These are phyloP conservation scores for Chalaropsis thielavioides DNA, from an alignment of 2,329 filamentous ascomycete genomes.

Conservation along the genomic window DNA sequence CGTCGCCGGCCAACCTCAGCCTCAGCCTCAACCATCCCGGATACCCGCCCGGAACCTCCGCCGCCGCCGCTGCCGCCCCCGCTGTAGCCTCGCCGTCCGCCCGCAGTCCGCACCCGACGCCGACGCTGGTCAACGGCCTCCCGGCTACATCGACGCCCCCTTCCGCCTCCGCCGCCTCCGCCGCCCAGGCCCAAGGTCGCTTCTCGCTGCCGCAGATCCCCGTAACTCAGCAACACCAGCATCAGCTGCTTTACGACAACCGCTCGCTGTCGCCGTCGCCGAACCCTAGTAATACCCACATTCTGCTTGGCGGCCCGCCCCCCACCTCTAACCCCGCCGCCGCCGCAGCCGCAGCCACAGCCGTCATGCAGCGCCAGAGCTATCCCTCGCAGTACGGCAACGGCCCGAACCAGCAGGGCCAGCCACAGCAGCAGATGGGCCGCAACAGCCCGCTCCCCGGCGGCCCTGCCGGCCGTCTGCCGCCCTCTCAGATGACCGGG, in stretches of 20 bases:
- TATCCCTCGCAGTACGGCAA: conserved; percentile 16
- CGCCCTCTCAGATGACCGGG: conserved; percentile 46
- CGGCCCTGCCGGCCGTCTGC: conserved; percentile 38
- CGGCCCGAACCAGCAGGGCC: conserved; percentile 3
- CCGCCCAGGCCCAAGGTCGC: conserved; percentile 5
- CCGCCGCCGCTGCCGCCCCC: conserved; percentile 15
- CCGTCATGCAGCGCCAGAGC: conserved; percentile 49
- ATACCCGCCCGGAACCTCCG: not conserved
- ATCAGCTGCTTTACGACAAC: conserved; percentile 10
- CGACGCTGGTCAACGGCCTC: conserved; percentile 3
- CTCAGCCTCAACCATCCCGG: conserved; percentile 28
- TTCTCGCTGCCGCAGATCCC: conserved; percentile 12
- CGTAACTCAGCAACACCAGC: conserved; percentile 8
- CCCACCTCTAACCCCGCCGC: not conserved
- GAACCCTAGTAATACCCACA: conserved; percentile 32
- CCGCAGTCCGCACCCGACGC: conserved; percentile 1
- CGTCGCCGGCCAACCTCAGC: conserved; percentile 12
- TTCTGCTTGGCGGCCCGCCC: not conserved
- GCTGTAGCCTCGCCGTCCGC: not conserved
- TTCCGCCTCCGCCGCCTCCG: not conserved
- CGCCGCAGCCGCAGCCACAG: no score
- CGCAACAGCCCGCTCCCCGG: conserved; percentile 39
- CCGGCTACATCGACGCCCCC: not conserved
- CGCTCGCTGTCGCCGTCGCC: conserved; percentile 17
- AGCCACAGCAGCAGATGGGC: conserved; percentile 25